Evolutionary conservation across 2,329 filamentous ascomycete species (phyloP).

Genomic region (Fusarium nematophilum): DNA sequence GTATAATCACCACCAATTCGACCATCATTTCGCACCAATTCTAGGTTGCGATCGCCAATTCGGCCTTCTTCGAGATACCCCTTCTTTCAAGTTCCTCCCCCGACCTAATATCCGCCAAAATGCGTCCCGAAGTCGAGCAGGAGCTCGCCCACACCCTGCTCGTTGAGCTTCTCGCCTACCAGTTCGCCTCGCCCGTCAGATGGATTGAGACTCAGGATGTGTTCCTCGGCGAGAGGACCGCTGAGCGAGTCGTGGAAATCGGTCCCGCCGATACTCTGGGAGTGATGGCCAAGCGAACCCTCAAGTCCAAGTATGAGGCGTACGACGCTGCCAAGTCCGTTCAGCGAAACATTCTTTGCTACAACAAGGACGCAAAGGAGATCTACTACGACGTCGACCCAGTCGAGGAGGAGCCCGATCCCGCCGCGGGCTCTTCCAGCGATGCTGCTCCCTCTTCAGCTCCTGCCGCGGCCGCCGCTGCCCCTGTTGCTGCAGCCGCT

Average conservation of each 20-base stretch:
- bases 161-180: slow-evolving; percentile 98
- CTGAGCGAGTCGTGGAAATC: slow-evolving; percentile 97
- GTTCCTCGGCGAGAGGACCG: slow-evolving; percentile 93
- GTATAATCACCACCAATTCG: slow-evolving; percentile 40
- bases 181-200: slow-evolving; percentile 97
- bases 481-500: slow-evolving; percentile 66
- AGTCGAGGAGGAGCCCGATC: slow-evolving; percentile 86
- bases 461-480: slow-evolving; percentile 64
- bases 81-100: slow-evolving; percentile 40
- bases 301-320: slow-evolving; percentile 97
- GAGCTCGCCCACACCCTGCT: slow-evolving; percentile 98
- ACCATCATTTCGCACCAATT: slow-evolving; percentile 39
- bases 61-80: slow-evolving; percentile 46
- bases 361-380: slow-evolving; percentile 99
- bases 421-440: slow-evolving; percentile 61
- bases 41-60: slow-evolving; percentile 41
- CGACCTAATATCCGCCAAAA: slow-evolving; percentile 60
- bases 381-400: slow-evolving; percentile 99
- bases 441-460: slow-evolving; percentile 63
- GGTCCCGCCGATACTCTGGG: slow-evolving; percentile 96
- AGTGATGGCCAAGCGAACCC: slow-evolving; percentile 95
- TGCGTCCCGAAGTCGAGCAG: slow-evolving; percentile 99
- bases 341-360: slow-evolving; percentile 97
- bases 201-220: slow-evolving; percentile 99
- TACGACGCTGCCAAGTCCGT: slow-evolving; percentile 97